Conservation (phyloP, 768 basidiomycete genomes). For the Porphyrellus cyaneotinctus region DNA sequence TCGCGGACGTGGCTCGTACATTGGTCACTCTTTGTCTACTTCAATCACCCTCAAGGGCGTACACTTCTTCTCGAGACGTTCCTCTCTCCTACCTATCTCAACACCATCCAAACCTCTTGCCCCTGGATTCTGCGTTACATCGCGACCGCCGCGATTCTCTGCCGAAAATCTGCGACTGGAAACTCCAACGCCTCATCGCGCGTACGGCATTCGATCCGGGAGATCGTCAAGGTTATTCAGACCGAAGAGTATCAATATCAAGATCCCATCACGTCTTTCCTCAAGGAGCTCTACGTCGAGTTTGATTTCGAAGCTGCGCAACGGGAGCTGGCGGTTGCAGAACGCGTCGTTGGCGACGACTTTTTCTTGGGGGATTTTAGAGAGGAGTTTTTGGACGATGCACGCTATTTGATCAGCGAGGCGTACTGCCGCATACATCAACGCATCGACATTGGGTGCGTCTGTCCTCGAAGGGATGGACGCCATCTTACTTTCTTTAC, state of each 20-base stretch:
- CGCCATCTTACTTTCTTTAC: neutral
- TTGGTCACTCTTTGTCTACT: slow-evolving; percentile 98
- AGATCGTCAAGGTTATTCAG: slow-evolving; percentile 90
- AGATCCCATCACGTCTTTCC: slow-evolving; percentile 90
- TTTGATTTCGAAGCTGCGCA: slow-evolving; percentile 97
- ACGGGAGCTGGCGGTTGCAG: slow-evolving; percentile 69
- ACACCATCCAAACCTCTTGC: slow-evolving; percentile 94
- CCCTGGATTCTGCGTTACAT: slow-evolving; percentile 96
- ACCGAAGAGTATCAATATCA: slow-evolving; percentile 95
- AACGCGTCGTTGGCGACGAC: slow-evolving; percentile 82
- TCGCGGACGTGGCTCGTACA: slow-evolving; percentile 95
- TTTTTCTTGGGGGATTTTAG: slow-evolving; percentile 91
- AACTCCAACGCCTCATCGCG: slow-evolving; percentile 54
- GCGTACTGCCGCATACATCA: slow-evolving; percentile 98
- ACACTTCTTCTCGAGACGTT: slow-evolving; percentile 93
- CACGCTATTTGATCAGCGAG: slow-evolving; percentile 92
- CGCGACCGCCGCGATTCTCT: slow-evolving; percentile 87
- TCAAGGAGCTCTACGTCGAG: slow-evolving; percentile 90
- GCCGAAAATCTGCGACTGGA: slow-evolving; percentile 65
- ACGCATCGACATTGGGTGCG: slow-evolving; percentile 80
- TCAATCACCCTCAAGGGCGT: slow-evolving; percentile 90
- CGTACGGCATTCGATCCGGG: slow-evolving; percentile 83
- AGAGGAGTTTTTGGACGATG: slow-evolving; percentile 96
- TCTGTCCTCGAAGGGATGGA: neutral
- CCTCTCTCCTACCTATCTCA: slow-evolving; percentile 94